Evolutionary conservation across 208 protist species (phyloP).

Genomic region (Entamoeba dispar): DNA sequence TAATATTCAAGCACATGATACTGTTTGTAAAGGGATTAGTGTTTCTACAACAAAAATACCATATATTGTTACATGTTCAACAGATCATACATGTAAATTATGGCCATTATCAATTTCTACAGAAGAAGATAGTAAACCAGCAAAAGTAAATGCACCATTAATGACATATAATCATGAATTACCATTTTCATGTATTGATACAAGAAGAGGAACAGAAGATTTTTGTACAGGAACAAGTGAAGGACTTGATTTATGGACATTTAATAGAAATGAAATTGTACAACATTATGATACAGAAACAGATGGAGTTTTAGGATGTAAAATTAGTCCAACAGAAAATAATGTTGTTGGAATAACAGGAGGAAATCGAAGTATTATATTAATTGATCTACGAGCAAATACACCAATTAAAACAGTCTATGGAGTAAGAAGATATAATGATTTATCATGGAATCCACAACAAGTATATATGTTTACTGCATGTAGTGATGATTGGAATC

Average conservation of each 20-base stretch:
- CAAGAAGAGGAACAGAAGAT: neutral
- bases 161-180: neutral
- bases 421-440: neutral
- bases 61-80: neutral
- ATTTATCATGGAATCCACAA: conserved; percentile 2
- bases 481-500: conserved; percentile 9
- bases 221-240: neutral
- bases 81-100: conserved; percentile 1
- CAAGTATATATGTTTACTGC: conserved; percentile 3
- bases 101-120: neutral
- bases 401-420: neutral
- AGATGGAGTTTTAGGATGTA: neutral
- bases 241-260: neutral
- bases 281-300: neutral
- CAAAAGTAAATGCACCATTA: neutral
- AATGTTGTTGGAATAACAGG: neutral
- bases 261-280: neutral
- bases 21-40: neutral
- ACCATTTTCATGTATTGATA: neutral
- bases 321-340: neutral
- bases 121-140: neutral
- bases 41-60: neutral
- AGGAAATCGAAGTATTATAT: neutral
- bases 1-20: neutral
- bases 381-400: neutral